Percentiles rank a stretch among this genome's conserved stretches.
These are phyloP conservation scores for Sphagnum tenellum DNA, from an alignment of 225 moss, liverwort and hornwort species.

Conservation along the genomic window DNA sequence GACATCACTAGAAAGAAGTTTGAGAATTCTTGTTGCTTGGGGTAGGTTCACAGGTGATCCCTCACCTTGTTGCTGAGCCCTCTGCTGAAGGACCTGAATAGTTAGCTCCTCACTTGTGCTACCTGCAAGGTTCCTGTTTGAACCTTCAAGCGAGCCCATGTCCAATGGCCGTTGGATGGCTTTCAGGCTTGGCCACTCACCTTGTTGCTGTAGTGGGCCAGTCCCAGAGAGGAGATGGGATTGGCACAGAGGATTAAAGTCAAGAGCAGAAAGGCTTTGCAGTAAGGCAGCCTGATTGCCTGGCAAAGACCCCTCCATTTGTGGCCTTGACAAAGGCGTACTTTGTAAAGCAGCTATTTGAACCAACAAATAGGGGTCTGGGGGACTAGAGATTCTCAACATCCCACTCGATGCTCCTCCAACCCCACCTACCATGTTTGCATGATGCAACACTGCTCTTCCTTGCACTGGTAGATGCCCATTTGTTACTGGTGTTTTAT, in stretches of 20 bases:
- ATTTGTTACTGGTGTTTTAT: conserved; percentile 9
- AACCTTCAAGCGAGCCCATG: conserved; percentile 28
- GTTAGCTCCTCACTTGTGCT: conserved; percentile 27
- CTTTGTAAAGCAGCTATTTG: conserved; percentile 16
- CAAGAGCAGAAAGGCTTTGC: conserved; percentile 30
- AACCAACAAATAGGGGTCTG: conserved; percentile 37
- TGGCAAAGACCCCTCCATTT: conserved; percentile 28
- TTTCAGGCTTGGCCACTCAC: conserved; percentile 37
- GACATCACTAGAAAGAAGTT: conserved; percentile 26
- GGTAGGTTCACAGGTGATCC: conserved; percentile 26
- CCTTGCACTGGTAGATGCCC: conserved; percentile 37
- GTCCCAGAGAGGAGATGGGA: conserved; percentile 41
- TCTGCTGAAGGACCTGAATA: conserved; percentile 39
- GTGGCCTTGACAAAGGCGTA: conserved; percentile 17
- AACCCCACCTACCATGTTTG: conserved; percentile 35
- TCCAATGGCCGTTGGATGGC: conserved; percentile 41
- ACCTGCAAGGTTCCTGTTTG: conserved; percentile 14
- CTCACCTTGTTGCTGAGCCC: conserved; percentile 19
- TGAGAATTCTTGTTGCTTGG: conserved; percentile 27
- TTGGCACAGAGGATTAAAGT: conserved; percentile 43
- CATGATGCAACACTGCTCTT: conserved; percentile 29
- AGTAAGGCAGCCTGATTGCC: conserved; percentile 15
- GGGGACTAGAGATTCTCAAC: conserved; percentile 24
- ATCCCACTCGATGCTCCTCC: conserved; percentile 38
- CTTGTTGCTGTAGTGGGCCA: conserved; percentile 17